Conservation (phyloP, 2,329 filamentous ascomycete species). For the Emergomyces orientalis region DNA sequence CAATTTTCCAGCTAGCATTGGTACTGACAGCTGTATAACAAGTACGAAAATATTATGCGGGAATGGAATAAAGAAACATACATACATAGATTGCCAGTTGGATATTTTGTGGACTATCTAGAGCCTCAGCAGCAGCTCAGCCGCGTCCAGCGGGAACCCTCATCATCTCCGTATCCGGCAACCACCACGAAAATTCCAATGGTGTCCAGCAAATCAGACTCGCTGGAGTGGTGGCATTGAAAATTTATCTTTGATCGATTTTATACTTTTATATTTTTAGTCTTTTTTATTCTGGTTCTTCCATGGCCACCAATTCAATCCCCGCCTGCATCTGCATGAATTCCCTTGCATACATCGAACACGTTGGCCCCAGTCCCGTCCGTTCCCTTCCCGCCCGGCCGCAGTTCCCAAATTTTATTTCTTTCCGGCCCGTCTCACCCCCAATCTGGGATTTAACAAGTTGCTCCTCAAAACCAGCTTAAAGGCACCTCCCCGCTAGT, state of each 20-base stretch:
- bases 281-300: not conserved
- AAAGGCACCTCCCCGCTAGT: not conserved
- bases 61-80: too few species aligned
- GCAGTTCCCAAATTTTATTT: not conserved
- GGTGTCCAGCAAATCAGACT: not conserved
- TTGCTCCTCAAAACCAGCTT: not conserved
- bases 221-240: not conserved
- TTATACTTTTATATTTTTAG: not conserved
- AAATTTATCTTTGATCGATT: not conserved
- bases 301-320: not conserved
- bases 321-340: conserved; percentile 4
- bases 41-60: too few species aligned
- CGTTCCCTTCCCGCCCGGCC: conserved; percentile 1
- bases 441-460: not conserved
- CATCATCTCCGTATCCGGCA: not conserved
- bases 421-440: not conserved
- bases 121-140: not conserved
- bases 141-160: not conserved
- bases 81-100: too few species aligned
- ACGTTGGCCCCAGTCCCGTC: conserved; percentile 2
- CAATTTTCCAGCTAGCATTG: not conserved
- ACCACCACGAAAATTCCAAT: not conserved
- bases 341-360: conserved; percentile 3
- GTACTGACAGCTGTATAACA: not conserved
- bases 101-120: too few species aligned